Conservation (phyloP, 1,284 basidiomycete species). For the Ceratorhiza oryzae-sativae region DNA sequence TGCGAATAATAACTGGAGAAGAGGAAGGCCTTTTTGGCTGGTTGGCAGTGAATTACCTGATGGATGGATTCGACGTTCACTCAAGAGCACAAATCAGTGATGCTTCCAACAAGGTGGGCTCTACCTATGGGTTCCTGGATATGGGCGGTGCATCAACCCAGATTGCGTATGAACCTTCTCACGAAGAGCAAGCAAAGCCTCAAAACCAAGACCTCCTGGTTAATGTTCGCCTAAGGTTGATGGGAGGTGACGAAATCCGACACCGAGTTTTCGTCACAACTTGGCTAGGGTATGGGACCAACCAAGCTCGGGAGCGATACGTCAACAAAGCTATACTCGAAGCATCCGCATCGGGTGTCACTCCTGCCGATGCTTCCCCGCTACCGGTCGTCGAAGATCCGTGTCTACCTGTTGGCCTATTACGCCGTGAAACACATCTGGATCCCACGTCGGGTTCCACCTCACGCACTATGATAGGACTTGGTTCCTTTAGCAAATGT, state of each 20-base stretch:
- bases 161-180: constrained; percentile 90
- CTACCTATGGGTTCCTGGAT: constrained; percentile 97
- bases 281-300: constrained; percentile 98
- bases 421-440: constrained; percentile 60
- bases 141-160: constrained; percentile 99
- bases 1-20: constrained; percentile 96
- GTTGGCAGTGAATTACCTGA: constrained; percentile 99
- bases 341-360: constrained; percentile 53
- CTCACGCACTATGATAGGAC: constrained; percentile 76
- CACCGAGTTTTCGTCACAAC: constrained; percentile 98
- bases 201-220: constrained; percentile 66
- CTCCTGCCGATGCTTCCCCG: constrained; percentile 43
- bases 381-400: constrained; percentile 74
- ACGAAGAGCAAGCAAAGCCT: constrained; percentile 49
- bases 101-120: constrained; percentile 53
- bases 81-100: constrained; percentile 45
- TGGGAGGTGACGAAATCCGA: constrained; percentile 85
- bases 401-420: constrained; percentile 84
- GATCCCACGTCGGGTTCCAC: constrained; percentile 58
- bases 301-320: constrained; percentile 93
- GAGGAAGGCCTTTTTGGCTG: constrained; percentile 98
- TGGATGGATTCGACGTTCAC: constrained; percentile 86
- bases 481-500: constrained; percentile 90
- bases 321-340: constrained; percentile 69
- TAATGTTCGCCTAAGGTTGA: constrained; percentile 79